Conservation (phyloP, 164 flowering plant genomes). For the Sedum album region DNA sequence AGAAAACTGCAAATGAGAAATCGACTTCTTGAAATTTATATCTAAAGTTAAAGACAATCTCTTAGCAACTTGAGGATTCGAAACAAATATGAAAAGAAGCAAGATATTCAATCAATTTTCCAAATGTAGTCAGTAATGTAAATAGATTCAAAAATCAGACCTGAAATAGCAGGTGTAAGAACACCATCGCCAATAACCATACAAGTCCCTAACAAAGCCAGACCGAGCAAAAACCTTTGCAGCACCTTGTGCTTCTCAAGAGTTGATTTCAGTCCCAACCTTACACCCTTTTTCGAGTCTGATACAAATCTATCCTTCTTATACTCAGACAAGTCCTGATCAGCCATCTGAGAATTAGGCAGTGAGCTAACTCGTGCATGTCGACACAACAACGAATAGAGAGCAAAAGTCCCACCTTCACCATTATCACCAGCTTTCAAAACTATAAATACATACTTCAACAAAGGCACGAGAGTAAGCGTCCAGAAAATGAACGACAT, state of each 20-base stretch:
- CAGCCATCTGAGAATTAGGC: conserved; percentile 73
- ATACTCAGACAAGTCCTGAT: conserved; percentile 67
- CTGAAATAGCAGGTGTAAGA: conserved; percentile 90
- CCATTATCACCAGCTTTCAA: conserved; percentile 94
- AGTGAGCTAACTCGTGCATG: conserved; percentile 72
- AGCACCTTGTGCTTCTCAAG: conserved; percentile 71
- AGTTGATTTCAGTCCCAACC: conserved; percentile 45
- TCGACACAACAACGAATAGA: conserved; percentile 82
- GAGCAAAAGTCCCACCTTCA: conserved; percentile 95
- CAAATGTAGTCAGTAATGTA: conserved; percentile 3
- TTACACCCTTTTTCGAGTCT: conserved; percentile 22
- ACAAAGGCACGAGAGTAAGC: conserved; percentile 68
- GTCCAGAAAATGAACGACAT: conserved; percentile 93
- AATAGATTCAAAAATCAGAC: conserved; percentile 25
- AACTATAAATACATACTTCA: conserved; percentile 88
- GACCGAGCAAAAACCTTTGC: conserved; percentile 64
- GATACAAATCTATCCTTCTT: conserved; percentile 31
- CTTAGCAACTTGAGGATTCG: not conserved
- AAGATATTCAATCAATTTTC: not conserved
- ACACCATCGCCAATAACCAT: conserved; percentile 99
- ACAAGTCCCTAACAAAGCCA: conserved; percentile 91
- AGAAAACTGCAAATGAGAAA: conserved; percentile 57
- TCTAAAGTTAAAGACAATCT: not conserved
- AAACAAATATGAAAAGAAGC: not conserved
- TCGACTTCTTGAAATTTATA: conserved; percentile 4